Conservation (phyloP, 306 rosid genomes). For the Fragaria ananassa region DNA sequence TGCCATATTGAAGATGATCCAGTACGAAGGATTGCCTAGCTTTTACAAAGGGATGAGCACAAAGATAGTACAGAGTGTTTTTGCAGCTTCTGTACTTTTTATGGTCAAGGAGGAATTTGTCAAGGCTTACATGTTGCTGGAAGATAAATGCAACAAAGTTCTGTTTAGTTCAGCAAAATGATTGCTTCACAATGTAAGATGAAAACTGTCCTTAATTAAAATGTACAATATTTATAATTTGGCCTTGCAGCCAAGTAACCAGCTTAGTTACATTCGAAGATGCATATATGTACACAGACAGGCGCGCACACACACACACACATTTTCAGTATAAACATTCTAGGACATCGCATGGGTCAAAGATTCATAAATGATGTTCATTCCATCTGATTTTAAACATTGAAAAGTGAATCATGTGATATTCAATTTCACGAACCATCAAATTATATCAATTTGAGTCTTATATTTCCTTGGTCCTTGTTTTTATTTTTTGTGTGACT, state of each 20-base stretch:
- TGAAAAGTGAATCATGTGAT: not conserved
- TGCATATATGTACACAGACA: not conserved
- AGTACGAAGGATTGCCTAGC: conserved; percentile 64
- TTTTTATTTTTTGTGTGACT: not conserved
- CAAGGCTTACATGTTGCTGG: conserved; percentile 47
- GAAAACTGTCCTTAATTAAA: not conserved
- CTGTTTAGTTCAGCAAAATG: conserved; percentile 11
- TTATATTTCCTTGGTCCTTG: not conserved
- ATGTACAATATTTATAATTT: not conserved
- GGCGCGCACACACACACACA: not conserved
- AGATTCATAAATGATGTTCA: not conserved
- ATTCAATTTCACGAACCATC: not conserved
- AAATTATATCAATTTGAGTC: not conserved
- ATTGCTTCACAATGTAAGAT: conserved; percentile 9
- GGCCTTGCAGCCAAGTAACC: conserved; percentile 4
- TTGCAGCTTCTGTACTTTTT: conserved; percentile 80
- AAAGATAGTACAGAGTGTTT: conserved; percentile 80
- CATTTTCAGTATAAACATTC: not conserved
- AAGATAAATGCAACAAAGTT: conserved; percentile 29
- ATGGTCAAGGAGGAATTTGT: conserved; percentile 82
- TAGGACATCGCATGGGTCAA: not conserved
- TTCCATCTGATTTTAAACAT: not conserved
- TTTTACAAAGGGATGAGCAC: conserved; percentile 89
- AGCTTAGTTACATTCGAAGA: not conserved
- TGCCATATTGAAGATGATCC: conserved; percentile 71